These are phyloP conservation scores for Hsuehochloa calcarea DNA, from an alignment of 176 grass and related monocot genomes.

Conservation along the genomic window DNA sequence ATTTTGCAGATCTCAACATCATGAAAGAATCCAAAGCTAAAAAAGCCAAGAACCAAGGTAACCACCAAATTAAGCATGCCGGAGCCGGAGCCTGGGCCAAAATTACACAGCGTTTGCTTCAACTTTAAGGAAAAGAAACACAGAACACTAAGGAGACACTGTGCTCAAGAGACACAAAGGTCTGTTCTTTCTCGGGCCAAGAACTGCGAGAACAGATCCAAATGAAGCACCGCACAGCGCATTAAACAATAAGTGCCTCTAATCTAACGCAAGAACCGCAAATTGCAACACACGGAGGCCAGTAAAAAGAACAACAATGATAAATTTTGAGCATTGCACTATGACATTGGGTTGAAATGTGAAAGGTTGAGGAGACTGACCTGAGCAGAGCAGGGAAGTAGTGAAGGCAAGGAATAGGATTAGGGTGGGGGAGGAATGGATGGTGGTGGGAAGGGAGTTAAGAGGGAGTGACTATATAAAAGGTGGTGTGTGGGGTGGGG, in stretches of 20 bases:
- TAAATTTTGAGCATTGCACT: constrained; percentile 6
- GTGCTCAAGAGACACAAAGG: neutral
- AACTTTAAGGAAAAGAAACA: constrained; percentile 34
- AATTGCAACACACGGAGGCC: neutral
- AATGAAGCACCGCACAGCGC: constrained; percentile 13
- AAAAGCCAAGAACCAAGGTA: neutral
- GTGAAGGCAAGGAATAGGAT: constrained; percentile 21
- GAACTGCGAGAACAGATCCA: constrained; percentile 44
- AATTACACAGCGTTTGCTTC: constrained; percentile 33
- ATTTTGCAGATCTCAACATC: constrained; percentile 33
- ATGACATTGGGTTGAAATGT: neutral
- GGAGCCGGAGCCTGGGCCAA: neutral
- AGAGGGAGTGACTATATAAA: constrained; percentile 45
- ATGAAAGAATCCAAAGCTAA: neutral
- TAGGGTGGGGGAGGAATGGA: constrained; percentile 16
- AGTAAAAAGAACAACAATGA: neutral
- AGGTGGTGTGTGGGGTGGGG: neutral
- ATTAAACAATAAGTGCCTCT: neutral
- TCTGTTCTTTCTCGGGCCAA: constrained; percentile 37
- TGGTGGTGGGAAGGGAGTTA: constrained; percentile 1
- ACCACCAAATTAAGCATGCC: neutral
- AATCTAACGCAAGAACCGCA: neutral
- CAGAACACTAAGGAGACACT: constrained; percentile 6
- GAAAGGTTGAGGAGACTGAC: constrained; percentile 43
- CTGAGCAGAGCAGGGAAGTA: constrained; percentile 47